These are phyloP conservation scores for Talaromyces piceae DNA, from an alignment of 2,329 filamentous ascomycete species.

Conservation along the genomic window DNA sequence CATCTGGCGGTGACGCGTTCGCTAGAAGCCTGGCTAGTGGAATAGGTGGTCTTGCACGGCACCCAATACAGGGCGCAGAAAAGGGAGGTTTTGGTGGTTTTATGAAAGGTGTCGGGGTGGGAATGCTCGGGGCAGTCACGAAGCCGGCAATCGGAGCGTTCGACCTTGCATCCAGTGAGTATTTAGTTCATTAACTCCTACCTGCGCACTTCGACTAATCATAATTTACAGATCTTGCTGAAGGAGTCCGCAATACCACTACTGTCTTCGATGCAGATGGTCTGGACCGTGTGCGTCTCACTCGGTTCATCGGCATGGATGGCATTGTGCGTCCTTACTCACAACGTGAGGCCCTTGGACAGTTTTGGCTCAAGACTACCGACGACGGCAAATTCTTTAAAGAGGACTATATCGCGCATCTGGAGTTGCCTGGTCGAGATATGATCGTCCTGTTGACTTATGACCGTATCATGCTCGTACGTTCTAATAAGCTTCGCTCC, in stretches of 20 bases:
- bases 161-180: conserved; percentile 75
- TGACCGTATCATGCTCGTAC: conserved; percentile 79
- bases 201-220: conserved; percentile 11
- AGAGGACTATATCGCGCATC: conserved; percentile 92
- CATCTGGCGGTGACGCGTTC: conserved; percentile 89
- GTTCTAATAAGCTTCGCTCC: conserved; percentile 73
- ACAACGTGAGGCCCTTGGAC: conserved; percentile 87
- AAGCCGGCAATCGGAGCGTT: conserved; percentile 96
- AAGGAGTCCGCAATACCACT: conserved; percentile 96
- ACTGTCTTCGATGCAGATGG: conserved; percentile 95
- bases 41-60: conserved; percentile 84
- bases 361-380: conserved; percentile 97
- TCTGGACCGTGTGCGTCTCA: conserved; percentile 86
- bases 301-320: conserved; percentile 84
- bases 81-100: conserved; percentile 91
- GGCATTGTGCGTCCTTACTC: conserved; percentile 92
- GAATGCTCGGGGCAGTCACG: conserved; percentile 84
- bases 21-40: conserved; percentile 88
- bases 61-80: conserved; percentile 91
- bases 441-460: conserved; percentile 87
- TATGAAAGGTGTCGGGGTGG: conserved; percentile 96
- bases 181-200: neutral
- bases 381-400: conserved; percentile 98
- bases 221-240: conserved; percentile 59
- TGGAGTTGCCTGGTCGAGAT: conserved; percentile 83